phyloP scores from a whole-genome alignment of 495 filamentous ascomycete genomes.

The Neurospora tetraspora region DNA sequence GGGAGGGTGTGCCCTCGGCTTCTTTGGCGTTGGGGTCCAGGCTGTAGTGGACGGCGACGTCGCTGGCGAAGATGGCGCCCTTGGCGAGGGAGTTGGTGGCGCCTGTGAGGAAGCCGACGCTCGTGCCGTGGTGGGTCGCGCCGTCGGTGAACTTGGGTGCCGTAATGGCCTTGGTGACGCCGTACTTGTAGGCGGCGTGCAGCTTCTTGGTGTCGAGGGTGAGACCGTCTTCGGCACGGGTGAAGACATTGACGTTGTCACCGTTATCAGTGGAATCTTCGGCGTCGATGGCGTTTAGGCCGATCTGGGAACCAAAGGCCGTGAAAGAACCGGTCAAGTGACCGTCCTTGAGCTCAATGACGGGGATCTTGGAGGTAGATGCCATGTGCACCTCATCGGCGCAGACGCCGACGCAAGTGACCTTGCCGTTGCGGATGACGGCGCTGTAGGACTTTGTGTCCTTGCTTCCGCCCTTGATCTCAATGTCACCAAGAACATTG shows the following conservation, averaged over 20 bases:
- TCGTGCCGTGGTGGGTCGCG: constrained; percentile 32
- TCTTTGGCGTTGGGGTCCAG: constrained; percentile 24
- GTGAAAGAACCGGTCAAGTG: constrained; percentile 46
- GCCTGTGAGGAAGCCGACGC: constrained; percentile 36
- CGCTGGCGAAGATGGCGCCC: constrained; percentile 28
- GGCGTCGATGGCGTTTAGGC: constrained; percentile 46
- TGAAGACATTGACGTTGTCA: constrained; percentile 25
- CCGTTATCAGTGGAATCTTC: constrained; percentile 42
- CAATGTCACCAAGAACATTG: constrained; percentile 25
- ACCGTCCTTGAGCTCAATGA: constrained; percentile 43
- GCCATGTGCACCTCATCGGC: constrained; percentile 23
- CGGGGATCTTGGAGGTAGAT: constrained; percentile 13
- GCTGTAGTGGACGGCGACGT: constrained; percentile 37
- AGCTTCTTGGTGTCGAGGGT: constrained; percentile 36
- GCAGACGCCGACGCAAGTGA: constrained; percentile 41
- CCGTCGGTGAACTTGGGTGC: constrained; percentile 26
- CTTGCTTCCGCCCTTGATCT: not conserved
- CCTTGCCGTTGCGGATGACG: constrained; percentile 35
- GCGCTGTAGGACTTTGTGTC: constrained; percentile 21
- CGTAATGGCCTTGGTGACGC: constrained; percentile 38
- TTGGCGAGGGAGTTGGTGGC: constrained; percentile 22
- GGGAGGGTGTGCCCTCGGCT: constrained; percentile 23
- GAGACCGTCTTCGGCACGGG: constrained; percentile 37
- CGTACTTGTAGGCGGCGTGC: constrained; percentile 29
- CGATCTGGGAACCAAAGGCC: constrained; percentile 41